Percentiles rank a stretch among this genome's conserved stretches.
Conservation (phyloP, 2,329 filamentous ascomycete species). For the Aureobasidium sp. region DNA sequence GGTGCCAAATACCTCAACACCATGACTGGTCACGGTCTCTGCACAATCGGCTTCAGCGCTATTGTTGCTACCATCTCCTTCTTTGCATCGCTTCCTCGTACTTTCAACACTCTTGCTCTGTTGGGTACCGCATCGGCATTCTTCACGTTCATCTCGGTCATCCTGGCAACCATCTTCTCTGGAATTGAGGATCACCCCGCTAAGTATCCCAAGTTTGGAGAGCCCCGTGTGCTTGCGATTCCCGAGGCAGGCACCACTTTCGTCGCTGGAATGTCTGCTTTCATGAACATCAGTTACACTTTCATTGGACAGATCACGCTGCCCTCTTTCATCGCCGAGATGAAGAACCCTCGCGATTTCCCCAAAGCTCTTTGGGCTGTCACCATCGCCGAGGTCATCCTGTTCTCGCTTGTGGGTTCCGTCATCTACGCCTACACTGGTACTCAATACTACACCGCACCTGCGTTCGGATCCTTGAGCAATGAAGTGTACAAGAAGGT, state of each 20-base stretch:
- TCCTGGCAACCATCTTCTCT: constrained; percentile 75
- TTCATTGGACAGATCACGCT: constrained; percentile 94
- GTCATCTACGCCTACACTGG: constrained; percentile 83
- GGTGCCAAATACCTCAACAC: constrained; percentile 86
- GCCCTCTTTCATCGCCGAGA: constrained; percentile 91
- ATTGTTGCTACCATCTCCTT: constrained; percentile 69
- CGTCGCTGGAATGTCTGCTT: constrained; percentile 73
- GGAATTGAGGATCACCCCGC: constrained; percentile 67
- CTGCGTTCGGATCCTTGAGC: constrained; percentile 76
- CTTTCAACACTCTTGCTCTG: constrained; percentile 71
- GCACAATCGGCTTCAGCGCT: constrained; percentile 72
- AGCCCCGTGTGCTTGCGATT: constrained; percentile 59
- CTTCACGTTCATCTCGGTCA: constrained; percentile 83
- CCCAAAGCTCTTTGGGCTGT: constrained; percentile 88
- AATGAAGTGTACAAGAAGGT: constrained; percentile 73
- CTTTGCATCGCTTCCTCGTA: constrained; percentile 72
- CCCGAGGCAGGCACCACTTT: constrained; percentile 67
- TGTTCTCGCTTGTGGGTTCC: constrained; percentile 74
- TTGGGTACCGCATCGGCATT: constrained; percentile 70
- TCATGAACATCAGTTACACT: constrained; percentile 92
- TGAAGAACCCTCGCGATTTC: constrained; percentile 74
- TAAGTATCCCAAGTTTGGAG: constrained; percentile 41
- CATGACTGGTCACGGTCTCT: constrained; percentile 62
- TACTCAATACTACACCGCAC: constrained; percentile 78
- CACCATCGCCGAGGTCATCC: constrained; percentile 76